A percentile compares a stretch with the other conserved stretches of the same genome.
These are phyloP conservation scores for Sphagnum tenellum DNA, from an alignment of 225 moss, liverwort and hornwort genomes.

Conservation along the genomic window DNA sequence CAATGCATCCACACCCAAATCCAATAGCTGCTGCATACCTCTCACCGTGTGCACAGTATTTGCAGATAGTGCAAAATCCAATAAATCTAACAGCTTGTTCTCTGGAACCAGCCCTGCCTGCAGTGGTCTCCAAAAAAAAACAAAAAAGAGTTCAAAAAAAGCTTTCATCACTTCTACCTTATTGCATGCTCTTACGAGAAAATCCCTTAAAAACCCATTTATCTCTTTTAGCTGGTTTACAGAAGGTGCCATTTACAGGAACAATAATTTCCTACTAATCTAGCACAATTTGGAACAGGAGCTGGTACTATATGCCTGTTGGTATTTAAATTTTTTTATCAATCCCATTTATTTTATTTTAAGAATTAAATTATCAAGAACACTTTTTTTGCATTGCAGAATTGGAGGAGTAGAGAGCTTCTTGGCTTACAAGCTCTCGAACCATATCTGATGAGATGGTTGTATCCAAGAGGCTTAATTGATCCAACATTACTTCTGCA, in stretches of 20 bases:
- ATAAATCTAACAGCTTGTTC: conserved; percentile 49
- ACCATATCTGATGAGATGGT: conserved; percentile 51
- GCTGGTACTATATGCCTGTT: no score
- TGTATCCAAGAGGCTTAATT: conserved; percentile 65
- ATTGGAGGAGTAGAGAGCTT: no score
- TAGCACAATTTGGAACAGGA: no score
- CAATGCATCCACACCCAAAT: conserved; percentile 66
- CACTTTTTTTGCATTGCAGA: neutral
- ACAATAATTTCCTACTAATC: no score
- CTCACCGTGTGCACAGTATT: conserved; percentile 70
- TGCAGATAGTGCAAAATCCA: conserved; percentile 75
- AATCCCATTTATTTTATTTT: no score
- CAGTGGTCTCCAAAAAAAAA: neutral
- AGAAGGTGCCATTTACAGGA: no score
- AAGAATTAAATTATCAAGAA: no score
- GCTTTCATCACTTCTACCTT: no score
- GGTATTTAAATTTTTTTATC: no score
- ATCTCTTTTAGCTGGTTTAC: no score
- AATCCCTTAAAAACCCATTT: no score
- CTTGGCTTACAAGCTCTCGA: conserved; percentile 54
- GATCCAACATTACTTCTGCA: conserved; percentile 68
- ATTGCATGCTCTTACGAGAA: no score
- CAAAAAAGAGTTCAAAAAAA: neutral
- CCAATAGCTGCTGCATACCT: conserved; percentile 63
- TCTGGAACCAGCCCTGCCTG: conserved; percentile 66